Percentiles rank a stretch among this genome's conserved stretches.
These are phyloP conservation scores for Cyberlindnera nakhonratchasimensis DNA, from an alignment of 805 yeast species.

Conservation along the genomic window DNA sequence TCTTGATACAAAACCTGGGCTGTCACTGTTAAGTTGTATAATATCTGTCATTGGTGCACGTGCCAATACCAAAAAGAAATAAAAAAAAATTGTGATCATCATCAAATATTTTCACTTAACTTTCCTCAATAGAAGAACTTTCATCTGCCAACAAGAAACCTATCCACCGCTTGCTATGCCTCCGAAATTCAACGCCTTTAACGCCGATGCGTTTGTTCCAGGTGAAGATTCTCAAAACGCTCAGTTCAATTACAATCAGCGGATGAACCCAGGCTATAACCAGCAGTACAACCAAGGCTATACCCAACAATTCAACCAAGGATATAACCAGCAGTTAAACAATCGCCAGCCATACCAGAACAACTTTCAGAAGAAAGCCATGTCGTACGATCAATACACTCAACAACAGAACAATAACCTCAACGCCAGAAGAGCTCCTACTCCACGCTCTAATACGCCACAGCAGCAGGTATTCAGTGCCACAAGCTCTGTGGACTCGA, in stretches of 20 bases:
- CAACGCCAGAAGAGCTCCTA: conserved; percentile 18
- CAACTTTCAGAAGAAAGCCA: conserved; percentile 20
- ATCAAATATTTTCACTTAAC: not conserved
- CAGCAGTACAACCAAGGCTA: too few species aligned
- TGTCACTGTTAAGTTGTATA: too few species aligned
- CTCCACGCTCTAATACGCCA: conserved; percentile 5
- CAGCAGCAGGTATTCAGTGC: conserved; percentile 13
- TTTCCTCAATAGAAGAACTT: not conserved
- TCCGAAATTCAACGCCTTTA: conserved; percentile 37
- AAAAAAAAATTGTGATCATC: conserved; percentile 1
- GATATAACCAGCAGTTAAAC: conserved; percentile 8
- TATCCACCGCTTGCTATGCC: too few species aligned
- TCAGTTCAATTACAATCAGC: not conserved
- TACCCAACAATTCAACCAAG: conserved; percentile 5
- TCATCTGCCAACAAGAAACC: not conserved
- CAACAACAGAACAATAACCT: conserved; percentile 18
- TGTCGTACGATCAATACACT: conserved; percentile 27
- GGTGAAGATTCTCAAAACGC: conserved; percentile 16
- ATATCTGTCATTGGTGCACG: conserved; percentile 6
- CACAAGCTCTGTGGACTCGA: conserved; percentile 21
- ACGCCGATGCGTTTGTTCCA: conserved; percentile 33
- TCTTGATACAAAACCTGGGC: too few species aligned
- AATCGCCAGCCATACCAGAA: conserved; percentile 7
- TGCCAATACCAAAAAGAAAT: not conserved
- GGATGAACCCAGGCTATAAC: conserved; percentile 9